Percentiles rank a stretch among this genome's conserved stretches.
Conservation (phyloP, 352 stramenopile species). For the Globisporangium nodosum region DNA sequence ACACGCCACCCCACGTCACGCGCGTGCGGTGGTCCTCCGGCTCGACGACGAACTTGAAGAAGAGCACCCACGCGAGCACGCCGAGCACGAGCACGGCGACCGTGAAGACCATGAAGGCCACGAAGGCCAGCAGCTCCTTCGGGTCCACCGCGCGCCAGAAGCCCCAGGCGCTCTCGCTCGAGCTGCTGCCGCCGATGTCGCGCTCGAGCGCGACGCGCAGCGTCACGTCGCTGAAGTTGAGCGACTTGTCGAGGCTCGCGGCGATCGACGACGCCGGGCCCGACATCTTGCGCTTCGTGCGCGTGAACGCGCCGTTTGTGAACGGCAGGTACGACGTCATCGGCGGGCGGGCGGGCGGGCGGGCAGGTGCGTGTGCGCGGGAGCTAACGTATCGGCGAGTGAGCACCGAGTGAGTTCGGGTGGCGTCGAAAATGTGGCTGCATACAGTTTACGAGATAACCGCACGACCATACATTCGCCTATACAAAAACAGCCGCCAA, state of each 20-base stretch:
- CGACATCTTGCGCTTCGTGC: slow-evolving; percentile 61
- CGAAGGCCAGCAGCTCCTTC: slow-evolving; percentile 36
- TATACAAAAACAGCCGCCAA: not conserved
- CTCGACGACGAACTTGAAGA: slow-evolving; percentile 65
- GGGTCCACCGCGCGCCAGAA: slow-evolving; percentile 26
- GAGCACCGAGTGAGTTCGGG: not conserved
- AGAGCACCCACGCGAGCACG: slow-evolving; percentile 52
- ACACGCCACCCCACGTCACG: slow-evolving; percentile 43
- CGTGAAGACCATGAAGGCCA: slow-evolving; percentile 37
- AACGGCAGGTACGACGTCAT: slow-evolving; percentile 23
- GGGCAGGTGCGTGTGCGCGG: not conserved
- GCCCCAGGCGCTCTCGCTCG: slow-evolving; percentile 19
- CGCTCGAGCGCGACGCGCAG: slow-evolving; percentile 4
- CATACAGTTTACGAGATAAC: not conserved
- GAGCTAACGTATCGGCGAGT: not conserved
- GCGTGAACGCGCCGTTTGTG: slow-evolving; percentile 15
- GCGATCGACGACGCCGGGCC: slow-evolving; percentile 30
- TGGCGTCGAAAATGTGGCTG: not conserved
- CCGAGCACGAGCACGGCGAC: slow-evolving; percentile 34
- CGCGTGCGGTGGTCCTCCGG: slow-evolving; percentile 36
- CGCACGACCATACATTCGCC: slow-evolving; percentile 3
- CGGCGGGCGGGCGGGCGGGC: not conserved
- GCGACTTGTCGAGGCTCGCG: slow-evolving; percentile 23
- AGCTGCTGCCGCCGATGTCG: not conserved
- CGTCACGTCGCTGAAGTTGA: slow-evolving; percentile 14